A percentile compares a stretch with the other conserved stretches of the same genome.
phyloP scores from a whole-genome alignment of 1,284 basidiomycete species.

The Rugosomyces carneus region DNA sequence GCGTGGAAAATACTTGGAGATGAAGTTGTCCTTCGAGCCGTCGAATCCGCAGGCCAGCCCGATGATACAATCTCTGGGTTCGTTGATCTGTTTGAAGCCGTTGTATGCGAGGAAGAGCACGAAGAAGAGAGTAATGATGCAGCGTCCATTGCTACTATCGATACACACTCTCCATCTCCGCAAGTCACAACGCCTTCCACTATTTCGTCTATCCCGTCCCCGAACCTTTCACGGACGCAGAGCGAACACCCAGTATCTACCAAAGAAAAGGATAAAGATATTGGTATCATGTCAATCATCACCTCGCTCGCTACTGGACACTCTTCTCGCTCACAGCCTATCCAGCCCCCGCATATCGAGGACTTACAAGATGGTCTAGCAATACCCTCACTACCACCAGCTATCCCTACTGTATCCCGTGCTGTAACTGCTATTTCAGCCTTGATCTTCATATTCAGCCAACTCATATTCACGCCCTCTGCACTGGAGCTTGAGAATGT shows the following conservation, averaged over 20 bases:
- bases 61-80: conserved; percentile 22
- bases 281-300: conserved; percentile 53
- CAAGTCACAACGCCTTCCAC: conserved; percentile 27
- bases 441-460: conserved; percentile 61
- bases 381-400: conserved; percentile 19
- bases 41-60: conserved; percentile 30
- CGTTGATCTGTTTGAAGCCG: conserved; percentile 34
- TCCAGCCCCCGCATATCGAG: conserved; percentile 26
- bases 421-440: conserved; percentile 58
- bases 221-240: conserved; percentile 49
- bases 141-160: conserved; percentile 31
- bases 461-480: conserved; percentile 63
- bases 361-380: conserved; percentile 12
- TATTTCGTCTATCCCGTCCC: conserved; percentile 40
- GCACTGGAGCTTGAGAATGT: conserved; percentile 40
- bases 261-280: conserved; percentile 34
- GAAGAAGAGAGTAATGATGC: conserved; percentile 32
- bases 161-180: conserved; percentile 30
- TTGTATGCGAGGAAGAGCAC: conserved; percentile 29
- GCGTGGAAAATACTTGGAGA: conserved; percentile 62
- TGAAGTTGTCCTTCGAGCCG: conserved; percentile 48
- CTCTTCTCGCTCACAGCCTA: conserved; percentile 51
- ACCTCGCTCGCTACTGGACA: conserved; percentile 51
- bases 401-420: conserved; percentile 31
- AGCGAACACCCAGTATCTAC: conserved; percentile 38